These are phyloP conservation scores for Nitzschia inconspicua DNA, from an alignment of 108 stramenopile species.

Conservation along the genomic window DNA sequence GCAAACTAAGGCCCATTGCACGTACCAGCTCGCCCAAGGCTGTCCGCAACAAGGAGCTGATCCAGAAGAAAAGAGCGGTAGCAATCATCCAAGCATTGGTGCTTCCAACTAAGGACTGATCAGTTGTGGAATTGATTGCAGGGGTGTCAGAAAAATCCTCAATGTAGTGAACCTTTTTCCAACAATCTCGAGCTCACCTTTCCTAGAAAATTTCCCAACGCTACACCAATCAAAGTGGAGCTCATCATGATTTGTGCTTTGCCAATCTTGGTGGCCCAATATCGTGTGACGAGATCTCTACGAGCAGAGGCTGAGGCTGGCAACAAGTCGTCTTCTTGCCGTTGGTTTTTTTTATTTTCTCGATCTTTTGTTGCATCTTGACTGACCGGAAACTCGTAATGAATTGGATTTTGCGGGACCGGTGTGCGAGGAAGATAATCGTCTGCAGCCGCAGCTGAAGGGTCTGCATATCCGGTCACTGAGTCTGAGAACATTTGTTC, in stretches of 20 bases:
- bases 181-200: conserved; percentile 39
- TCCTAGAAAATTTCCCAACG: conserved; percentile 46
- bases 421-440: conserved; percentile 5
- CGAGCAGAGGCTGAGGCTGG: conserved; percentile 49
- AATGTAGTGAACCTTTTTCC: conserved; percentile 2
- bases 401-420: conserved; percentile 23
- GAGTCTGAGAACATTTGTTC: not conserved
- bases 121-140: not conserved
- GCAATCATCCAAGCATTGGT: not conserved
- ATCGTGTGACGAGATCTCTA: conserved; percentile 62
- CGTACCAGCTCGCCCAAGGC: conserved; percentile 72
- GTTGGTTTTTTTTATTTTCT: not conserved
- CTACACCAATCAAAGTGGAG: conserved; percentile 46
- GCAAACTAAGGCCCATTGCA: conserved; percentile 61
- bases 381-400: conserved; percentile 34
- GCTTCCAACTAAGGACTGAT: not conserved
- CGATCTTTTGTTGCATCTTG: not conserved
- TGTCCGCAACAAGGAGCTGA: conserved; percentile 58
- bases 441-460: not conserved
- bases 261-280: conserved; percentile 57
- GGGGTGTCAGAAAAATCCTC: not conserved
- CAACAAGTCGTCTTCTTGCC: conserved; percentile 14
- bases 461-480: not conserved
- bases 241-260: conserved; percentile 43
- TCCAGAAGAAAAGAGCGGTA: conserved; percentile 26